phyloP scores from a whole-genome alignment of 2,329 filamentous ascomycete species.

The Gaeumannomyces tritici region DNA sequence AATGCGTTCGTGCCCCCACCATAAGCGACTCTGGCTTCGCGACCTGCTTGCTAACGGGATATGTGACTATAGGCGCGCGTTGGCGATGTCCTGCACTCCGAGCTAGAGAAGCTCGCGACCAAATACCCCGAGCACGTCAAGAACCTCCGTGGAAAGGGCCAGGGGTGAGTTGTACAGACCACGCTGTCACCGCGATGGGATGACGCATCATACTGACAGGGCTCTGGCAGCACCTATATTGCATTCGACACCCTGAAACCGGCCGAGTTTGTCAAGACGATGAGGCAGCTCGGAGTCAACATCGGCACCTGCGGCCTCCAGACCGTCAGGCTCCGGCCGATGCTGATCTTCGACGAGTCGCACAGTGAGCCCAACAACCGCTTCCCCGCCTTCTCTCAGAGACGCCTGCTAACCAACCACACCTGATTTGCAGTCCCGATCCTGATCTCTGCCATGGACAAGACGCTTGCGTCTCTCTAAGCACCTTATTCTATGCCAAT shows the following conservation, averaged over 20 bases:
- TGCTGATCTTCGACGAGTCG: slow-evolving; percentile 71
- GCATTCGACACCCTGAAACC: slow-evolving; percentile 66
- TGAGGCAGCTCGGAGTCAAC: slow-evolving; percentile 65
- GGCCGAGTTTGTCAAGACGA: slow-evolving; percentile 59
- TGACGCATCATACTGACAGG: background rate
- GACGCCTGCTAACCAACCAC: background rate
- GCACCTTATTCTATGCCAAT: background rate
- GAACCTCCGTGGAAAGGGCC: slow-evolving; percentile 68
- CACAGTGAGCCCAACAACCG: slow-evolving; percentile 32
- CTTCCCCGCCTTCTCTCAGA: background rate
- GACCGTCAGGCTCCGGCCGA: slow-evolving; percentile 65
- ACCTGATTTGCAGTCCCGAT: background rate
- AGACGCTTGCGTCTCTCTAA: background rate
- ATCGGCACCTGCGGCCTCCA: slow-evolving; percentile 64
- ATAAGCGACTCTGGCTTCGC: no score
- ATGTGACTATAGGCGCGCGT: slow-evolving; percentile 34
- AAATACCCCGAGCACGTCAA: slow-evolving; percentile 60
- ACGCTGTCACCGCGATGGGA: background rate
- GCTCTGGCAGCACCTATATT: slow-evolving; percentile 52
- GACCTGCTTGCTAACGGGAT: slow-evolving; percentile 1
- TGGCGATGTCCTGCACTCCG: slow-evolving; percentile 58
- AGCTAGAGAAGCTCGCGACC: slow-evolving; percentile 51
- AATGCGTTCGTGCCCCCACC: slow-evolving; percentile 27
- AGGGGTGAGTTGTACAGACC: slow-evolving; percentile 29
- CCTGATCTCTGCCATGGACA: background rate